Evolutionary conservation across 345 rosid genomes (phyloP), one percentile per base, ranked within the genome.

Genomic region (Microthlaspi erraticum): DNA sequence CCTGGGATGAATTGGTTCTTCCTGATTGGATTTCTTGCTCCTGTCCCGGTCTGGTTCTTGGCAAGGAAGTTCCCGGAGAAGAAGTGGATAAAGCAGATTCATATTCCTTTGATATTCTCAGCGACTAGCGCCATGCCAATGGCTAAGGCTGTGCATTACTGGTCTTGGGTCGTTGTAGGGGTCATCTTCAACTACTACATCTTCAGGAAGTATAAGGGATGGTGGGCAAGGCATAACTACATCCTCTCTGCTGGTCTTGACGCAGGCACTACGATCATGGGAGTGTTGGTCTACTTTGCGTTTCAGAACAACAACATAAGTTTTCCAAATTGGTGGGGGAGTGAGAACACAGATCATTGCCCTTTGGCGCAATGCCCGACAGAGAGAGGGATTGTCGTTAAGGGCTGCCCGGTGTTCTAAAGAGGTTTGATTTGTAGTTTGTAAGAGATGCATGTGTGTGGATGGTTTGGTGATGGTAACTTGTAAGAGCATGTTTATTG

Each of bases 231-330:
- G 55, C 81, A 89, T 29, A 92, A 71, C 50, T 89, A 89, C 46
- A 81, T 87, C n/a, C 72, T 86, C 17, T 89, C 96, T 1, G 96
- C 95, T 2, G 96, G 80, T 52, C 34, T 92, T 54, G 95, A 88
- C 79, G 95, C 86, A 8, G 95, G 95, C n/a, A 59, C 88, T 44
- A 95, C 92, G 1, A 78, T 84, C 65, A 83, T 88, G 92, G 95
- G 79, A 38, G 66, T 89, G 6, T 11, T 88, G 48, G 73, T 92
- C n/a, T 89, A 60, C 66, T 82, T 86, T 18, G 12, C 76, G 8
- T 83, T 92, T 5, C 98, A 92, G 48, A 68, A 78, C 51, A 45
- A 69, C 9, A 73, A 82, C 10, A 74, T 88, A 44, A 52, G 31
- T 46, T 82, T 90, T 6, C 88, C 89, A 3, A 19, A 36, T 1